Evolutionary conservation across 768 basidiomycete species (phyloP).

Genomic region (Tulasnella calospora): DNA sequence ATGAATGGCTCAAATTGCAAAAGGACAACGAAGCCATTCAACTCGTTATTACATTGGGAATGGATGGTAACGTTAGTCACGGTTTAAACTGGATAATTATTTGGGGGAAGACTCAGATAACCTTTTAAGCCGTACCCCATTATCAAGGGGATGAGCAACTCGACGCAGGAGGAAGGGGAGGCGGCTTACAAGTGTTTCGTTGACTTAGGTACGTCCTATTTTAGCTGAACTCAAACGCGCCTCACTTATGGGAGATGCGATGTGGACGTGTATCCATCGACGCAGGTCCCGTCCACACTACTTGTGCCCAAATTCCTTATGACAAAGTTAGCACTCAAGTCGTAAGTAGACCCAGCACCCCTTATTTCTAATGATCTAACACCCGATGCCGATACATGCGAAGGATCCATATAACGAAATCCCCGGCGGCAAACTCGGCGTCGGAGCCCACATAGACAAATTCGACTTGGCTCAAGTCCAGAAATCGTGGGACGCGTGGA

Average conservation of each 20-base stretch:
- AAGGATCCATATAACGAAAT: neutral
- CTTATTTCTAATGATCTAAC: neutral
- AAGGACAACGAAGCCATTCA: neutral
- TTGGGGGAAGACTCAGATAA: too few relatives aligned
- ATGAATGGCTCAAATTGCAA: constrained; percentile 3
- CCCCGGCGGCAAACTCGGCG: neutral
- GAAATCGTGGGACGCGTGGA: constrained; percentile 16
- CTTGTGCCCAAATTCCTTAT: neutral
- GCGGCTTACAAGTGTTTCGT: neutral
- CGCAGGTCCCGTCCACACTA: neutral
- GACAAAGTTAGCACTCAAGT: neutral
- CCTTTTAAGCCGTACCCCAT: neutral
- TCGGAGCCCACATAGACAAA: neutral
- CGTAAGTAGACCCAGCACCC: neutral
- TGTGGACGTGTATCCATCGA: neutral
- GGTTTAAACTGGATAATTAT: too few relatives aligned
- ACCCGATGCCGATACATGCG: too few relatives aligned
- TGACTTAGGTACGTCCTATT: neutral
- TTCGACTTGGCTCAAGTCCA: neutral
- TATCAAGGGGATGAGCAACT: neutral
- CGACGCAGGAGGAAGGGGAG: constrained; percentile 9
- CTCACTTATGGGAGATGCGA: neutral
- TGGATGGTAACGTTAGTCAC: constrained; percentile 6
- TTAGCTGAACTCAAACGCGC: neutral
- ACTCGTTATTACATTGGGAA: neutral